Percentiles rank a stretch among this genome's conserved stretches.
These are phyloP conservation scores for Euphorbia schlechtendalii DNA, from an alignment of 441 rosid species.

Conservation along the genomic window DNA sequence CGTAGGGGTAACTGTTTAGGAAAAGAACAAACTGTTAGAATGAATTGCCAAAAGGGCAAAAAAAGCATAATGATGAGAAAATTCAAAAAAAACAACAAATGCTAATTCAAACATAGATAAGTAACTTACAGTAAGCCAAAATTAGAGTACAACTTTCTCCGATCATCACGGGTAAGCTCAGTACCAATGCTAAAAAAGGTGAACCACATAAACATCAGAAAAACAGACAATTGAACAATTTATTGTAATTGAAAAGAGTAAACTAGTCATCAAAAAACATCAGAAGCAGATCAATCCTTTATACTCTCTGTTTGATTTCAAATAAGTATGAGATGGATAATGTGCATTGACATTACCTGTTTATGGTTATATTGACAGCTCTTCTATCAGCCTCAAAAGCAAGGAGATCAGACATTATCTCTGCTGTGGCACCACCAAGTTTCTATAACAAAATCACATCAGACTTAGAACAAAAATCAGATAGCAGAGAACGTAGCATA, in stretches of 20 bases:
- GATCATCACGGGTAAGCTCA: conserved; percentile 96
- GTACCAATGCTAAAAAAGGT: conserved; percentile 67
- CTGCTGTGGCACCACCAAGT: conserved; percentile 96
- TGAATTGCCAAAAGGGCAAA: too few species aligned
- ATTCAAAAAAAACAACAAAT: not conserved
- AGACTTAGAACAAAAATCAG: conserved; percentile 9
- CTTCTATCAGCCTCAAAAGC: conserved; percentile 97
- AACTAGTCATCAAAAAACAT: not conserved
- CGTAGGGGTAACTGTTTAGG: conserved; percentile 70
- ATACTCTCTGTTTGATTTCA: not conserved
- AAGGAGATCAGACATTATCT: conserved; percentile 96
- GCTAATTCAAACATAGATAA: not conserved
- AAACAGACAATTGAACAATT: not conserved
- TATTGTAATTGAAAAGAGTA: not conserved
- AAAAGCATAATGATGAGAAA: too few species aligned
- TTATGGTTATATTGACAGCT: conserved; percentile 87
- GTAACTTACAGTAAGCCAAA: conserved; percentile 82
- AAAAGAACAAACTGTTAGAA: conserved; percentile 17
- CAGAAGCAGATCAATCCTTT: not conserved
- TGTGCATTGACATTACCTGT: conserved; percentile 41
- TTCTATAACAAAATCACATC: conserved; percentile 37
- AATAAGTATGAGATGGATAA: not conserved
- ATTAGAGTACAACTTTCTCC: conserved; percentile 85
- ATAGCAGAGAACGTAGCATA: too few species aligned
- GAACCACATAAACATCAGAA: conserved; percentile 11